A percentile compares a stretch with the other conserved stretches of the same genome.
Conservation (phyloP, 208 protist species). For the Phytomonas serpens region DNA sequence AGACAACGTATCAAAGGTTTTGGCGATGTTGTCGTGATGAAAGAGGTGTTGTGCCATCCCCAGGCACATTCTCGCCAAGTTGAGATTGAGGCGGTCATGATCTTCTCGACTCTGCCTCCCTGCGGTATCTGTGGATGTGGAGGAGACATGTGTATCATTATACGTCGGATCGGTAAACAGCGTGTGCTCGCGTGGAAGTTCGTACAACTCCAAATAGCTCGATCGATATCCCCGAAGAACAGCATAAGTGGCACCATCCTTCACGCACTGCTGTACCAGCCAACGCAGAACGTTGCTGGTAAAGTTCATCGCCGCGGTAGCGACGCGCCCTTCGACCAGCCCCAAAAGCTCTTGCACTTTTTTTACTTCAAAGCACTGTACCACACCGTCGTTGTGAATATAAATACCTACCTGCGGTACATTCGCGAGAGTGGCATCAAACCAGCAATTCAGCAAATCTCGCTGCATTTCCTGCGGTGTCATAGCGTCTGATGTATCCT, state of each 20-base stretch:
- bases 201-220: constrained; percentile 60
- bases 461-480: constrained; percentile 29
- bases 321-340: constrained; percentile 45
- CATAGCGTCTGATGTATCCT: constrained; percentile 20
- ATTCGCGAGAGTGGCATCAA: constrained; percentile 76
- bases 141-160: constrained; percentile 1
- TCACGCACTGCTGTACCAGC: constrained; percentile 47
- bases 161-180: constrained; percentile 2
- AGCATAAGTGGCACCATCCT: constrained; percentile 59
- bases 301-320: constrained; percentile 75
- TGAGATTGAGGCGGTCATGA: constrained; percentile 30
- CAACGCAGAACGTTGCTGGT: constrained; percentile 73
- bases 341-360: constrained; percentile 66
- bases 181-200: constrained; percentile 31
- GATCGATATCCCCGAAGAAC: constrained; percentile 44
- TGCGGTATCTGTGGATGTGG: neutral
- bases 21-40: constrained; percentile 25
- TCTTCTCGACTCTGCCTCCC: constrained; percentile 7
- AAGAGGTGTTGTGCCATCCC: constrained; percentile 53
- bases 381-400: constrained; percentile 62
- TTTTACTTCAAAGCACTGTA: constrained; percentile 62
- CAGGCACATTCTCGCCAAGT: constrained; percentile 63
- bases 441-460: constrained; percentile 64
- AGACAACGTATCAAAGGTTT: constrained; percentile 35
- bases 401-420: constrained; percentile 73